These are phyloP conservation scores for Penicillium sp. DNA, from an alignment of 2,329 filamentous ascomycete genomes.

Conservation along the genomic window DNA sequence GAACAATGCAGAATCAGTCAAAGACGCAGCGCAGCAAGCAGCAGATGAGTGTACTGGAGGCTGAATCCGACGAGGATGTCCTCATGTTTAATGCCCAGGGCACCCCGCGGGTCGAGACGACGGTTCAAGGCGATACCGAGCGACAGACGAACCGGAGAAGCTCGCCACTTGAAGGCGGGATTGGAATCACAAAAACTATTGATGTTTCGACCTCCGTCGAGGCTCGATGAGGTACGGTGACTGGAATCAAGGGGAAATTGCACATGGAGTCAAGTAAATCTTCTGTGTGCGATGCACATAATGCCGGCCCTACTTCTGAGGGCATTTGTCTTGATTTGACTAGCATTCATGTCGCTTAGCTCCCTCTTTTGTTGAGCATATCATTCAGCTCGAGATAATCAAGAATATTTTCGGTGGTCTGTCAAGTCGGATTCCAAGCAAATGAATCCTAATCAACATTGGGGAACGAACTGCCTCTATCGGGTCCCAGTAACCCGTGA, in stretches of 20 bases:
- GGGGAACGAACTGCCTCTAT: background rate
- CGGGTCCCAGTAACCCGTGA: background rate
- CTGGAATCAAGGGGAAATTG: background rate
- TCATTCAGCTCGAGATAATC: background rate
- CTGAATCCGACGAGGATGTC: constrained; percentile 26
- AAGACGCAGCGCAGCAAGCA: constrained; percentile 13
- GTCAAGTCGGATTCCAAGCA: background rate
- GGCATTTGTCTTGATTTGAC: background rate
- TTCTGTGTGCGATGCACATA: background rate
- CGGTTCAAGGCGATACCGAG: constrained; percentile 19
- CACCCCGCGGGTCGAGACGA: constrained; percentile 28
- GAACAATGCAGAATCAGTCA: constrained; percentile 16
- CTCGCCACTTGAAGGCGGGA: constrained; percentile 8
- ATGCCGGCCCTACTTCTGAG: background rate
- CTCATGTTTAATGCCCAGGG: constrained; percentile 27
- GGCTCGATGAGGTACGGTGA: background rate
- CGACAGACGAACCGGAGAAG: background rate
- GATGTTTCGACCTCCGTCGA: constrained; percentile 26
- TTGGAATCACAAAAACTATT: constrained; percentile 31
- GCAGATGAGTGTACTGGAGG: constrained; percentile 16
- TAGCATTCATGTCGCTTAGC: background rate
- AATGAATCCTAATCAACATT: background rate
- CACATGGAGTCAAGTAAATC: background rate
- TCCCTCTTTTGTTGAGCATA: background rate
- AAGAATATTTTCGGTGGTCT: background rate